Evolutionary conservation across 257 asterid species (phyloP).

Genomic region (Henckelia pumila): DNA sequence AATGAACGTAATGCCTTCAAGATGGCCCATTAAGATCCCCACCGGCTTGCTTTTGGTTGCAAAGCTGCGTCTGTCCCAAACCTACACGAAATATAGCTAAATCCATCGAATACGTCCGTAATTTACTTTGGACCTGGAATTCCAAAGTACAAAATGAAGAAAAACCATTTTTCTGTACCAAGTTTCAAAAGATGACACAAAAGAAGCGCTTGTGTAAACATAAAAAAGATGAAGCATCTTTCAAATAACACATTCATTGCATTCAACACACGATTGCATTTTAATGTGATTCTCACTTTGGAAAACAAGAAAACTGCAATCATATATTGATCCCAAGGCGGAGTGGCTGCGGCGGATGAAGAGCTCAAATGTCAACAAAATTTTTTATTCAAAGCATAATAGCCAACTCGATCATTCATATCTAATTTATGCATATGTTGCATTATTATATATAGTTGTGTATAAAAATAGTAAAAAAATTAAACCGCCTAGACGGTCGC

Average conservation of each 20-base stretch:
- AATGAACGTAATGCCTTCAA: constrained; percentile 79
- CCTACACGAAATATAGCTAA: constrained; percentile 37
- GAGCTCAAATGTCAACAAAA: too few species aligned
- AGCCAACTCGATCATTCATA: too few species aligned
- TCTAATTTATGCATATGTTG: too few species aligned
- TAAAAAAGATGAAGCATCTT: background rate
- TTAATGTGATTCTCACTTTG: background rate
- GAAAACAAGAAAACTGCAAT: background rate
- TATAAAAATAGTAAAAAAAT: too few species aligned
- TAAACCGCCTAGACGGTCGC: too few species aligned
- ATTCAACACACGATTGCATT: background rate
- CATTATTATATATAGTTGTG: too few species aligned
- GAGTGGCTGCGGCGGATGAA: too few species aligned
- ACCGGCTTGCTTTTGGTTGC: constrained; percentile 64
- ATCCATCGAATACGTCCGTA: background rate
- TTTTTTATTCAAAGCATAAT: too few species aligned
- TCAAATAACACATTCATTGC: background rate
- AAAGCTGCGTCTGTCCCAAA: constrained; percentile 92
- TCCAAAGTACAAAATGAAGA: background rate
- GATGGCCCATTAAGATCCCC: constrained; percentile 77
- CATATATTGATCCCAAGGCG: background rate
- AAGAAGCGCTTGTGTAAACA: background rate
- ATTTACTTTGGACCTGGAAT: background rate
- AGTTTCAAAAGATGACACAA: background rate
- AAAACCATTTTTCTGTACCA: background rate